Conservation (phyloP, 1,284 basidiomycete genomes). For the Singerocomus inundabilis region DNA sequence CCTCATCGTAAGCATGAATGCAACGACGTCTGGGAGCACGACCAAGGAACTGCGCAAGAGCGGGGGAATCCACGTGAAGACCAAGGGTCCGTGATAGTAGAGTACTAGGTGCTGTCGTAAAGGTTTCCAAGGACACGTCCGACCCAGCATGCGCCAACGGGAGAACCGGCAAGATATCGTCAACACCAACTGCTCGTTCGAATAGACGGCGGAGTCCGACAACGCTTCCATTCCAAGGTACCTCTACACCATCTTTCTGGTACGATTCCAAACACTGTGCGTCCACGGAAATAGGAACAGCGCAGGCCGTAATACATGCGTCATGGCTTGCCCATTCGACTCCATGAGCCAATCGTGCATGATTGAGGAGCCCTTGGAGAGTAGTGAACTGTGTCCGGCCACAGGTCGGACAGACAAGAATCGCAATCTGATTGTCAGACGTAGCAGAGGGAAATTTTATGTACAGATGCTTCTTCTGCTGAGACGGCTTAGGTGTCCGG, state of each 20-base stretch:
- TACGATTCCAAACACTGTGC: slow-evolving; percentile 44
- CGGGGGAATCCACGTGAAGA: slow-evolving; percentile 65
- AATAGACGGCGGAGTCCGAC: slow-evolving; percentile 63
- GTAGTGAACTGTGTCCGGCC: slow-evolving; percentile 61
- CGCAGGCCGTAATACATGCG: slow-evolving; percentile 67
- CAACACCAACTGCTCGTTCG: slow-evolving; percentile 62
- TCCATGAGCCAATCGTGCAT: slow-evolving; percentile 64
- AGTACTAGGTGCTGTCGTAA: slow-evolving; percentile 28
- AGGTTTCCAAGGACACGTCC: slow-evolving; percentile 6
- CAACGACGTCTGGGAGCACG: slow-evolving; percentile 53
- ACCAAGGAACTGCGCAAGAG: slow-evolving; percentile 69
- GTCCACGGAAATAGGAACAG: slow-evolving; percentile 42
- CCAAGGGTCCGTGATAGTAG: slow-evolving; percentile 63
- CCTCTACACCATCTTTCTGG: slow-evolving; percentile 55
- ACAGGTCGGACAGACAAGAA: slow-evolving; percentile 62
- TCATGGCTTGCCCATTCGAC: slow-evolving; percentile 74
- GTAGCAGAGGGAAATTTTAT: slow-evolving; percentile 37
- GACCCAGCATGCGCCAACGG: slow-evolving; percentile 6
- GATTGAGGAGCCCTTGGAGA: slow-evolving; percentile 76
- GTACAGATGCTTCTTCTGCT: slow-evolving; percentile 45
- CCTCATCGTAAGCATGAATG: slow-evolving; percentile 53
- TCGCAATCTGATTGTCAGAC: slow-evolving; percentile 38
- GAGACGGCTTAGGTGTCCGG: slow-evolving; percentile 33
- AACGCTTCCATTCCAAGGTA: slow-evolving; percentile 42
- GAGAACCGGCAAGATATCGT: slow-evolving; percentile 17